Evolutionary conservation across 352 stramenopile species (phyloP).

Genomic region (Globisporangium ultimum): DNA sequence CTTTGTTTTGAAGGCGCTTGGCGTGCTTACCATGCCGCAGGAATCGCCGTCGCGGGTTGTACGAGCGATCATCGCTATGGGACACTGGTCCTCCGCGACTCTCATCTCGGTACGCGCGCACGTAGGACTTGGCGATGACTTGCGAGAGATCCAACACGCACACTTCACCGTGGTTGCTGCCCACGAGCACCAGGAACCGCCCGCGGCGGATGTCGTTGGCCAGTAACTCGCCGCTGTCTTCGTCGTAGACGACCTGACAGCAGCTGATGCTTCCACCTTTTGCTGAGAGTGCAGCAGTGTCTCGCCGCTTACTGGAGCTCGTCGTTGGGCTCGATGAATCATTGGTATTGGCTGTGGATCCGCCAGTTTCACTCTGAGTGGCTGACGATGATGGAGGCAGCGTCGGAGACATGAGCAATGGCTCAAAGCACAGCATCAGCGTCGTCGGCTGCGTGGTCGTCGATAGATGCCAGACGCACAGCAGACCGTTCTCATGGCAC

Average conservation of each 20-base stretch:
- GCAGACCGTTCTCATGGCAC: slow-evolving; percentile 63
- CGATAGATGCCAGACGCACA: slow-evolving; percentile 59
- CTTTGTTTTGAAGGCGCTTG: slow-evolving; percentile 35
- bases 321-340: background rate
- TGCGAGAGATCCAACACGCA: slow-evolving; percentile 51
- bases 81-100: slow-evolving; percentile 26
- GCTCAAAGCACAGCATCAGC: slow-evolving; percentile 38
- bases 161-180: slow-evolving; percentile 43
- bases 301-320: background rate
- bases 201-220: slow-evolving; percentile 42
- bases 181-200: slow-evolving; percentile 37
- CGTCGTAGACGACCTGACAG: slow-evolving; percentile 59
- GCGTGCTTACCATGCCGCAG: slow-evolving; percentile 62
- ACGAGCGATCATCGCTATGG: slow-evolving; percentile 49
- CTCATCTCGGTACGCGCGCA: slow-evolving; percentile 52
- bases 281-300: background rate
- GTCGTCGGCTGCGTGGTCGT: slow-evolving; percentile 34
- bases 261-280: slow-evolving; percentile 32
- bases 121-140: slow-evolving; percentile 32
- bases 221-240: slow-evolving; percentile 50
- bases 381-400: background rate
- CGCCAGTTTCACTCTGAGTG: background rate
- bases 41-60: slow-evolving; percentile 70
- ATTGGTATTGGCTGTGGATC: background rate
- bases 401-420: background rate